phyloP scores from a whole-genome alignment of 2,329 filamentous ascomycete genomes.

The Geoglossum cookeanum region DNA sequence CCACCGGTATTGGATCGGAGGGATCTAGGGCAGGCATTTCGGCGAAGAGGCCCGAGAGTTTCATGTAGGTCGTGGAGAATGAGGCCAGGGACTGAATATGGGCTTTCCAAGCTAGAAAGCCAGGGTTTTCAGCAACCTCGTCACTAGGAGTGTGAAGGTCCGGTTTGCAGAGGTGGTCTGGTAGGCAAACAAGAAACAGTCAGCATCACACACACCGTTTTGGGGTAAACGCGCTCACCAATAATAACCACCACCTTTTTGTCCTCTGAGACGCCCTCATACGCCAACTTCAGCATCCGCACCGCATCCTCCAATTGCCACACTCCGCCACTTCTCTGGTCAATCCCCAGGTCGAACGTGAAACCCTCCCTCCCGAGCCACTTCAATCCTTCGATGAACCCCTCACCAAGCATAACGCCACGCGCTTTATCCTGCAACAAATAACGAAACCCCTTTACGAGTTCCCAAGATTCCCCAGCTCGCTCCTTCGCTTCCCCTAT shows the following conservation, averaged over 20 bases:
- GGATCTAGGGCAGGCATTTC: conserved; percentile 44
- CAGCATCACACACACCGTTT: neutral
- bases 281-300: conserved; percentile 48
- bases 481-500: conserved; percentile 38
- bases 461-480: conserved; percentile 43
- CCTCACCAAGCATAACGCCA: conserved; percentile 42
- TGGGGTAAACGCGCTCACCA: conserved; percentile 31
- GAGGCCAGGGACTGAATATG: conserved; percentile 48
- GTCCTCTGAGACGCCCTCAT: conserved; percentile 38
- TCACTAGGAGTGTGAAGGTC: conserved; percentile 41
- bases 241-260: conserved; percentile 49
- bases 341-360: conserved; percentile 68
- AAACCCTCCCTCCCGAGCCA: conserved; percentile 44
- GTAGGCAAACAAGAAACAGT: conserved; percentile 8
- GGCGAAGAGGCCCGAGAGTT: conserved; percentile 72
- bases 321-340: conserved; percentile 57
- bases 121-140: conserved; percentile 23
- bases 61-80: conserved; percentile 57
- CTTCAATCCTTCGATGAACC: conserved; percentile 46
- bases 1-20: conserved; percentile 23
- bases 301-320: conserved; percentile 54
- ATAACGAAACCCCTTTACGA: conserved; percentile 65
- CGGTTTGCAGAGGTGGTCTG: conserved; percentile 83
- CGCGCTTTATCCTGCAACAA: conserved; percentile 58
- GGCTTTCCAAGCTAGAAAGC: conserved; percentile 49